Conservation (phyloP, 306 rosid species). For the Sicyos baderoa region DNA sequence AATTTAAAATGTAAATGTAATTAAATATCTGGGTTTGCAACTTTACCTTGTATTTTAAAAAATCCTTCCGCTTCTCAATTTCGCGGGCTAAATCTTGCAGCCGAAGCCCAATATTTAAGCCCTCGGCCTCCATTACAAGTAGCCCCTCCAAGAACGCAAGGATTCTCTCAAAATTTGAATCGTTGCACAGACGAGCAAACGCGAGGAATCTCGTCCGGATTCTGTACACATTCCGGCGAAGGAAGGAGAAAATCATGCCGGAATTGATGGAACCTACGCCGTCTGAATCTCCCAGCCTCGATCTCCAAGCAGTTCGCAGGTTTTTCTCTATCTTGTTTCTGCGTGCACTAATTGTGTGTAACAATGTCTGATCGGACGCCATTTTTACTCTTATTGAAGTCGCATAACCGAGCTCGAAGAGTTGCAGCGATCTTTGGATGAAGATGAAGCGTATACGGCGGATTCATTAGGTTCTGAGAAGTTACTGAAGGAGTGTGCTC, state of each 20-base stretch:
- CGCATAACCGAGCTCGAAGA: constrained; percentile 43
- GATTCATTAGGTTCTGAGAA: constrained; percentile 31
- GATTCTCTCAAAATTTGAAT: neutral
- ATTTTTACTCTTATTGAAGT: constrained; percentile 27
- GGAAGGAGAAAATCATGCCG: neutral
- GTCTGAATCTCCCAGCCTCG: constrained; percentile 25
- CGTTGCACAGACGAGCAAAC: neutral
- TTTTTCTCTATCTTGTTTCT: constrained; percentile 24
- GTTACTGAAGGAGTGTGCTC: constrained; percentile 39
- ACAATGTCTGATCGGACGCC: neutral
- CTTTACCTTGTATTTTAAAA: neutral
- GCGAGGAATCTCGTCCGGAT: neutral
- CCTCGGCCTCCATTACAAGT: neutral
- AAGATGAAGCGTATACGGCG: constrained; percentile 24
- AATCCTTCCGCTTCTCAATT: neutral
- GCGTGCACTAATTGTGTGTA: neutral
- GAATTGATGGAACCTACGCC: constrained; percentile 29
- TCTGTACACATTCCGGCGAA: constrained; percentile 3
- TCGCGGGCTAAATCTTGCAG: constrained; percentile 11
- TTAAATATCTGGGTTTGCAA: neutral
- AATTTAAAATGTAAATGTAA: neutral
- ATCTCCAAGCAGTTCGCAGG: constrained; percentile 39
- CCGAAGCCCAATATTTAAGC: neutral
- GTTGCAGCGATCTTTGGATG: constrained; percentile 26
- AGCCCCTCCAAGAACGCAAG: neutral